Evolutionary conservation across 345 rosid species (phyloP).

Genomic region (Camelina sativa): DNA sequence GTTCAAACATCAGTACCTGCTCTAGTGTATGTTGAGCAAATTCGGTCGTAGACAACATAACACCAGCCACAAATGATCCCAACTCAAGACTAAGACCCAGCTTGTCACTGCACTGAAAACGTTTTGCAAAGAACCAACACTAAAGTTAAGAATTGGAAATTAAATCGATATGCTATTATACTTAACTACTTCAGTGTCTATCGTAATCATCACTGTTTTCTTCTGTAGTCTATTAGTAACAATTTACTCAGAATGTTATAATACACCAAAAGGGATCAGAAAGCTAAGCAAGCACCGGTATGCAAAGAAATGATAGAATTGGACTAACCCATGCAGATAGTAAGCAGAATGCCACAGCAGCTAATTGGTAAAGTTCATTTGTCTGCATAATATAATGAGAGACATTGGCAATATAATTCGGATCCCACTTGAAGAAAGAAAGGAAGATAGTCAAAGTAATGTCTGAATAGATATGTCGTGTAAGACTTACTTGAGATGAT

Average conservation of each 20-base stretch:
- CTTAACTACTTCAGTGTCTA: conserved; percentile 6
- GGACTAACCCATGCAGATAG: conserved; percentile 97
- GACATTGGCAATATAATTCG: conserved; percentile 15
- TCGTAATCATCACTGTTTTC: conserved; percentile 8
- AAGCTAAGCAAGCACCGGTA: neutral
- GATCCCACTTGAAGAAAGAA: conserved; percentile 16
- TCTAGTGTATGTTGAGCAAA: conserved; percentile 95
- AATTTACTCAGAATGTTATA: neutral
- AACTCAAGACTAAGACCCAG: conserved; percentile 99
- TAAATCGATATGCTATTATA: conserved; percentile 8
- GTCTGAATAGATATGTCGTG: neutral
- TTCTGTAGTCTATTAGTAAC: neutral
- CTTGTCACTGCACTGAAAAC: conserved; percentile 99
- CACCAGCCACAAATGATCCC: conserved; percentile 98
- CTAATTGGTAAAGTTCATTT: conserved; percentile 98
- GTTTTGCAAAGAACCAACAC: conserved; percentile 42
- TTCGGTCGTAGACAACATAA: conserved; percentile 97
- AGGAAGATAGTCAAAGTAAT: conserved; percentile 25
- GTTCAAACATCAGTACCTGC: conserved; percentile 59
- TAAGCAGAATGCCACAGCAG: conserved; percentile 97
- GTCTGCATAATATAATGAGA: conserved; percentile 62
- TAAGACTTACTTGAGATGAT: conserved; percentile 93
- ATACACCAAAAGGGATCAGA: conserved; percentile 3
- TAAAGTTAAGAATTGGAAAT: conserved; percentile 14
- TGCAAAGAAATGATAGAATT: conserved; percentile 15